These are phyloP conservation scores for Tolypocladium pustulatum DNA, from an alignment of 2,329 filamentous ascomycete species.

Conservation along the genomic window DNA sequence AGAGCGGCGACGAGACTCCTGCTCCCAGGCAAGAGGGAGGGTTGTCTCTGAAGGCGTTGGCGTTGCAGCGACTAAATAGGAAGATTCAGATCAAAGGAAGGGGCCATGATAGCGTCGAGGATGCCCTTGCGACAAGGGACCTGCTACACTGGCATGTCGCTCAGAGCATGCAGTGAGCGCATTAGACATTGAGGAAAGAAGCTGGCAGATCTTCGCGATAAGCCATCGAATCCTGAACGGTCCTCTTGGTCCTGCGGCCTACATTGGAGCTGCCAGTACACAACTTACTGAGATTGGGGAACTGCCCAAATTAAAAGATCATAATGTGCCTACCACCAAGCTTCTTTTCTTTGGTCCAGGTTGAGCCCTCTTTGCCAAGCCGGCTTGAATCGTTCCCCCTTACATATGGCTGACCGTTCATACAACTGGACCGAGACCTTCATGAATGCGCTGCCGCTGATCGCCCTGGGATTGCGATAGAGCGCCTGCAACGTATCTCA, in stretches of 20 bases:
- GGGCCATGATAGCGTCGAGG: slow-evolving; percentile 33
- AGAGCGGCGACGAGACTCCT: slow-evolving; percentile 2
- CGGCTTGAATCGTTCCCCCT: too few species aligned
- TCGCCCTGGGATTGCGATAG: not conserved
- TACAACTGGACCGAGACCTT: too few species aligned
- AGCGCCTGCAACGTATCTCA: slow-evolving; percentile 8
- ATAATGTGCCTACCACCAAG: too few species aligned
- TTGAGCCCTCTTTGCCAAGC: too few species aligned
- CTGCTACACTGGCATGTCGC: slow-evolving; percentile 26
- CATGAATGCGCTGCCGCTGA: too few species aligned
- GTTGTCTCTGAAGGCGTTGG: slow-evolving; percentile 28
- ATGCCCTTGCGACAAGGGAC: slow-evolving; percentile 32
- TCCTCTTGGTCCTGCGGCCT: not conserved
- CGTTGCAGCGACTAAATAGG: slow-evolving; percentile 23
- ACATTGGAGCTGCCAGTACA: not conserved
- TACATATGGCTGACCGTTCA: too few species aligned
- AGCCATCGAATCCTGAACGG: not conserved
- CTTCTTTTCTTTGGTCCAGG: too few species aligned
- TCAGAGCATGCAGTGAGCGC: not conserved
- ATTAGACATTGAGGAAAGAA: not conserved
- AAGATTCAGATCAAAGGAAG: slow-evolving; percentile 24
- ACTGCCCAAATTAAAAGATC: too few species aligned
- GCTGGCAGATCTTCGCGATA: not conserved
- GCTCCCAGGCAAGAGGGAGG: slow-evolving; percentile 6
- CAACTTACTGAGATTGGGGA: too few species aligned